Evolutionary conservation across 208 protist genomes (phyloP).

Genomic region (Phytomonas sp.): DNA sequence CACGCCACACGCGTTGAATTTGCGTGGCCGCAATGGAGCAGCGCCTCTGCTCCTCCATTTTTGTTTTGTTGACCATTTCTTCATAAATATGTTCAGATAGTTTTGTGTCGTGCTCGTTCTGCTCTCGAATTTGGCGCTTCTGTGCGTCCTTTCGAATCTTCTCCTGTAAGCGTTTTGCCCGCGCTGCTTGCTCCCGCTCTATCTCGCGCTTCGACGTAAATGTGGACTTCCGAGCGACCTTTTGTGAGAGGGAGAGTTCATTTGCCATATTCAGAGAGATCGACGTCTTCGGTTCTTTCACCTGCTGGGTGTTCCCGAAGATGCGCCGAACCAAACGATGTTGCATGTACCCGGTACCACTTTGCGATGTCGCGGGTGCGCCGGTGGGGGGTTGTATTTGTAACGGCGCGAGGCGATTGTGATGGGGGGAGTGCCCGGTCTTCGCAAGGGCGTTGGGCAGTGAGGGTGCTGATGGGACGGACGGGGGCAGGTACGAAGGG

Average conservation of each 20-base stretch:
- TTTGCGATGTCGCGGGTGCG: background rate
- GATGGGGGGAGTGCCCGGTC: background rate
- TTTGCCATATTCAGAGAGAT: background rate
- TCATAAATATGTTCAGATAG: conserved; percentile 61
- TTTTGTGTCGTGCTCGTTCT: conserved; percentile 34
- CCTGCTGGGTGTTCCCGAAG: background rate
- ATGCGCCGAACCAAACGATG: background rate
- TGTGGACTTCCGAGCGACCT: conserved; percentile 11
- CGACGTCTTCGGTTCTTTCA: background rate
- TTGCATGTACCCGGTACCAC: background rate
- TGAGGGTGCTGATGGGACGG: conserved; percentile 12
- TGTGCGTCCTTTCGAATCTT: conserved; percentile 17
- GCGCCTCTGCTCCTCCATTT: conserved; percentile 45
- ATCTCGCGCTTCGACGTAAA: background rate
- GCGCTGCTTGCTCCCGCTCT: conserved; percentile 11
- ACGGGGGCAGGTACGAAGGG: too few relatives aligned
- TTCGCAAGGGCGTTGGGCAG: conserved; percentile 10
- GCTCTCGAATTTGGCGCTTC: conserved; percentile 35
- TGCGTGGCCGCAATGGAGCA: conserved; percentile 41
- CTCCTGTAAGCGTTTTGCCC: conserved; percentile 14
- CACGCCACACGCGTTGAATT: conserved; percentile 78
- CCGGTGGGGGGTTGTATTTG: background rate
- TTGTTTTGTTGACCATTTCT: conserved; percentile 60
- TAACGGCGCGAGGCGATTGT: too few relatives aligned
- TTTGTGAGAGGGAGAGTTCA: background rate